Evolutionary conservation across 83 land plant genomes (phyloP), one percentile per base, ranked within the genome.

Genomic region (Thuja plicata): DNA sequence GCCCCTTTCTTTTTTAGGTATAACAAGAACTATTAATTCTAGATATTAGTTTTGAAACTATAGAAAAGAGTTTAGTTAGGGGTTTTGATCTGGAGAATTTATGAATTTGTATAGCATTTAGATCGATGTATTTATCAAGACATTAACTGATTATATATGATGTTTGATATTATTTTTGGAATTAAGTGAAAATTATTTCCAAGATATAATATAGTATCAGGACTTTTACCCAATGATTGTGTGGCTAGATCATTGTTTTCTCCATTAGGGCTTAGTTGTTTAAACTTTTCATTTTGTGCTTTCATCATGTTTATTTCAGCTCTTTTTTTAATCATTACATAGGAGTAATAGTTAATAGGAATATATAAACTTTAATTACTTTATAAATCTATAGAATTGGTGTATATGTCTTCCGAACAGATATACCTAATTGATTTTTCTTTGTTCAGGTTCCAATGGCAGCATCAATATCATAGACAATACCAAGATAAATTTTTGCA

Each of bases 401-500:
- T 3, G n/a, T 84, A 81, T 43, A 27, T 81, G 30, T 21, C 54
- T 84, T 34, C 30, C 50, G 10, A 84, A 46, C 57, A 48, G 37
- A 48, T 48, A 11, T 1, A 30, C 8, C 30, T 84, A 11, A 11
- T 11, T 48, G 52, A 27, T 45, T 84, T 8, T 32, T 81, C n/a
- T 82, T 35, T 15, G 50, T 48, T 84, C 91, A 97, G 99, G 90
- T 94, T 94, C 81, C 93, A 93, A 19, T 97, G 98, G 99, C 86
- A 87, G 87, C 96, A 97, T 80, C 98, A 94, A 84, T 97, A 91
- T 87, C 92, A 95, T 38, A 89, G 97, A 54, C 90, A 87, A 77
- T 96, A 93, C 87, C 98, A 98, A 3, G 93, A 94, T 71, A 93
- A 94, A 94, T 92, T 96, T 66, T 89, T 96, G 32, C 90, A 93